These are phyloP conservation scores for Aphanomyces cochlioides DNA, from an alignment of 352 stramenopile genomes.

Conservation along the genomic window DNA sequence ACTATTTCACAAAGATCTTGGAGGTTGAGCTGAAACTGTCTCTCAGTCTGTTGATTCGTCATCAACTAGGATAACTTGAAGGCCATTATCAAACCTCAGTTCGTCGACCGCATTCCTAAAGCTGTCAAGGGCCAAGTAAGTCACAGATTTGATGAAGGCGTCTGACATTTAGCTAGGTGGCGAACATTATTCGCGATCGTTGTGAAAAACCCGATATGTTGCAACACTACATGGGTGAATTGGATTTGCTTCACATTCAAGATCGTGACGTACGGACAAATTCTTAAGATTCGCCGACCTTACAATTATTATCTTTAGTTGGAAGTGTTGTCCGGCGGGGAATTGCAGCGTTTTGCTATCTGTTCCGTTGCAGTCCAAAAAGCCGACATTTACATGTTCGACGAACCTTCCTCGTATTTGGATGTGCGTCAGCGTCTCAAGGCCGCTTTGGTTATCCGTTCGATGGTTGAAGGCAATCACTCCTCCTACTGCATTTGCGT, in stretches of 20 bases:
- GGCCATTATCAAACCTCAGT: conserved; percentile 99
- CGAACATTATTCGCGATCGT: conserved; percentile 91
- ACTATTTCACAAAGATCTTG: conserved; percentile 99
- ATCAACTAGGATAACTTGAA: conserved; percentile 95
- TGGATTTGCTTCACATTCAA: conserved; percentile 96
- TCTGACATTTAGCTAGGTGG: conserved; percentile 39
- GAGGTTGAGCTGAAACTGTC: conserved; percentile 38
- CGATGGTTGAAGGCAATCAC: conserved; percentile 88
- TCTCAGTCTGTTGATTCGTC: not conserved
- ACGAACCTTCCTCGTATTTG: conserved; percentile 99
- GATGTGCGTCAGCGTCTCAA: conserved; percentile 99
- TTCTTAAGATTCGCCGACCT: not conserved
- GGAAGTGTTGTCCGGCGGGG: conserved; percentile 92
- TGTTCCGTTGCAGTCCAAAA: conserved; percentile 93
- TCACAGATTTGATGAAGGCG: not conserved
- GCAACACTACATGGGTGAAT: conserved; percentile 82
- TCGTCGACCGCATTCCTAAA: conserved; percentile 99
- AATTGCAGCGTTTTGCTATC: conserved; percentile 99
- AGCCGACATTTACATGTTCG: conserved; percentile 99
- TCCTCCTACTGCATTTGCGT: conserved; percentile 97
- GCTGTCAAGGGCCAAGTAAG: conserved; percentile 90
- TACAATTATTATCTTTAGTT: conserved; percentile 15
- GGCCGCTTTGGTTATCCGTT: conserved; percentile 96
- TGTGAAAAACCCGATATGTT: conserved; percentile 87
- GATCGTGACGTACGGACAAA: conserved; percentile 92